Conservation (phyloP, 106 monocot genomes). For the Allium fistulosum region DNA sequence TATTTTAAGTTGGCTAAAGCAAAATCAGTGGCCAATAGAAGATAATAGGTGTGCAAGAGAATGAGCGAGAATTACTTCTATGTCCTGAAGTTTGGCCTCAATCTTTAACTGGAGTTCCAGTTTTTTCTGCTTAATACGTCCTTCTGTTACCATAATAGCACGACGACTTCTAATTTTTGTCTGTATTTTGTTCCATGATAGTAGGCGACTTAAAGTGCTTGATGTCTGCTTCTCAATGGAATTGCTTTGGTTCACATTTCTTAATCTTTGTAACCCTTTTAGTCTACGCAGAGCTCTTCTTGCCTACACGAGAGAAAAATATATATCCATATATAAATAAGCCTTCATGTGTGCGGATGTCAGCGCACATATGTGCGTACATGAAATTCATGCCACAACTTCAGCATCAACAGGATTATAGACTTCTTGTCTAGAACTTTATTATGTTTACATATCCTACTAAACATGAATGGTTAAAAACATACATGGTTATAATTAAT, state of each 20-base stretch:
- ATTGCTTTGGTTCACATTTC: conserved; percentile 16
- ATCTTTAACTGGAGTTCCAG: conserved; percentile 59
- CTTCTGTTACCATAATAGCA: conserved; percentile 53
- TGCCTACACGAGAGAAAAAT: conserved; percentile 28
- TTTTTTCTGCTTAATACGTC: conserved; percentile 53
- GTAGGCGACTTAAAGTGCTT: conserved; percentile 35
- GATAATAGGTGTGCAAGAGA: not conserved
- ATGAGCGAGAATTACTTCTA: conserved; percentile 31
- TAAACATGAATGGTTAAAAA: too few relatives aligned
- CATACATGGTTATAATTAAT: too few relatives aligned
- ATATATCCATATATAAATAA: too few relatives aligned
- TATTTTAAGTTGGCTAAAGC: not conserved
- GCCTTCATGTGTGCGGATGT: too few relatives aligned
- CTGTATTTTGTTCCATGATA: conserved; percentile 56
- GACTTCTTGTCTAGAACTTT: too few relatives aligned
- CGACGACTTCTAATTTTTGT: conserved; percentile 53
- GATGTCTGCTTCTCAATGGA: conserved; percentile 47
- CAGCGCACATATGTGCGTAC: too few relatives aligned
- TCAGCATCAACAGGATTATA: too few relatives aligned
- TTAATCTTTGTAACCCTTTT: conserved; percentile 39
- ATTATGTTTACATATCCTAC: too few relatives aligned
- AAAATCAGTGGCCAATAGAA: not conserved
- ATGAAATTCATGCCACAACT: too few relatives aligned
- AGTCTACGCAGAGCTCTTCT: conserved; percentile 34
- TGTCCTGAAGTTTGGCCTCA: conserved; percentile 66